Conservation (phyloP, 2,329 filamentous ascomycete species). For the Stachybotrys elegans region DNA sequence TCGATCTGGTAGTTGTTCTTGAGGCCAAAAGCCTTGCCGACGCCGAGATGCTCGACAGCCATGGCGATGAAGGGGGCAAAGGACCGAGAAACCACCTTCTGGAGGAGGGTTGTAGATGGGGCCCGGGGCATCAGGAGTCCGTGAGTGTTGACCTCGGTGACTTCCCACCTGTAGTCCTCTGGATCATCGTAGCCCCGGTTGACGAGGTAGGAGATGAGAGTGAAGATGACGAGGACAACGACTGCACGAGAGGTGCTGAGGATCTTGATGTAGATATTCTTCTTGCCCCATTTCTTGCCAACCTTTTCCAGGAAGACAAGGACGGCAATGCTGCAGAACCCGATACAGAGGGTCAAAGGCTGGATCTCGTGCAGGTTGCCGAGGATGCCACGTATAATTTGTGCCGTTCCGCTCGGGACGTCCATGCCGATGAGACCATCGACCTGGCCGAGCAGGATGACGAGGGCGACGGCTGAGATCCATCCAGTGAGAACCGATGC, state of each 20-base stretch:
- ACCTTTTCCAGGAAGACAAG: slow-evolving; percentile 52
- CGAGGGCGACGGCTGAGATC: slow-evolving; percentile 61
- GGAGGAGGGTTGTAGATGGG: slow-evolving; percentile 42
- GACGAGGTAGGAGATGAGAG: slow-evolving; percentile 57
- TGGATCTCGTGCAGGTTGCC: slow-evolving; percentile 50
- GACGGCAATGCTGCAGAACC: slow-evolving; percentile 51
- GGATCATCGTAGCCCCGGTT: slow-evolving; percentile 48
- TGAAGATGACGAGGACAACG: slow-evolving; percentile 56
- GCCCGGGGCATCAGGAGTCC: slow-evolving; percentile 47
- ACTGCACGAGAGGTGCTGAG: slow-evolving; percentile 56
- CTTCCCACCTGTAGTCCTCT: slow-evolving; percentile 45
- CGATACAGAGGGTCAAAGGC: slow-evolving; percentile 54
- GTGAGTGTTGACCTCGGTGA: slow-evolving; percentile 51
- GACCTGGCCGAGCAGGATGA: slow-evolving; percentile 61
- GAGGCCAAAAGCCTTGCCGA: slow-evolving; percentile 58
- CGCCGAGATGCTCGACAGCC: slow-evolving; percentile 58
- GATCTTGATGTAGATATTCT: slow-evolving; percentile 53
- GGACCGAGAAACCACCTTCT: slow-evolving; percentile 46
- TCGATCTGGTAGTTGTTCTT: slow-evolving; percentile 59
- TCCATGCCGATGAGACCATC: slow-evolving; percentile 54
- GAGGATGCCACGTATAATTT: slow-evolving; percentile 55
- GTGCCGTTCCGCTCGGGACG: slow-evolving; percentile 46
- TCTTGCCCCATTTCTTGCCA: slow-evolving; percentile 54
- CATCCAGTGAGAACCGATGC: slow-evolving; percentile 60
- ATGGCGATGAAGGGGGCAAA: slow-evolving; percentile 59